Percentiles rank a stretch among this genome's conserved stretches.
These are phyloP conservation scores for Begonia loranthoides DNA, from an alignment of 306 rosid species.

Conservation along the genomic window DNA sequence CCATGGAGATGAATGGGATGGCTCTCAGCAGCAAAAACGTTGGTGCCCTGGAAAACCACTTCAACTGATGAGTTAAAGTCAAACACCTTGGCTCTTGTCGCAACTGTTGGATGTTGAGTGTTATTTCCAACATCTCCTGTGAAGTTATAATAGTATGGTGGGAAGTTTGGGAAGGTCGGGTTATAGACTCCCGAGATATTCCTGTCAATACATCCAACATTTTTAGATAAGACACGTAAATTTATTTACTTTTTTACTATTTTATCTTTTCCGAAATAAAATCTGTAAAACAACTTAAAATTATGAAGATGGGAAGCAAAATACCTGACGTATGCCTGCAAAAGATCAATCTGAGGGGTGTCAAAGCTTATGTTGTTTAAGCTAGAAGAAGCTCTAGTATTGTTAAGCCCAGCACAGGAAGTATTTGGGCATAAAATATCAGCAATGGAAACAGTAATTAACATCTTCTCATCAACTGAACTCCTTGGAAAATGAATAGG, in stretches of 20 bases:
- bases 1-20: slow-evolving; percentile 47
- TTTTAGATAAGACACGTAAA: too few species aligned
- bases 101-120: slow-evolving; percentile 10
- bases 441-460: slow-evolving; percentile 18
- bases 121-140: slow-evolving; percentile 20
- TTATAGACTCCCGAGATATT: slow-evolving; percentile 12
- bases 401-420: slow-evolving; percentile 14
- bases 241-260: too few species aligned
- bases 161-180: slow-evolving; percentile 16
- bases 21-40: slow-evolving; percentile 19
- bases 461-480: slow-evolving; percentile 8
- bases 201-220: background rate
- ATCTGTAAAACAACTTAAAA: too few species aligned
- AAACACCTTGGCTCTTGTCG: slow-evolving; percentile 13
- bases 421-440: slow-evolving; percentile 11
- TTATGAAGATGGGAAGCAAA: too few species aligned
- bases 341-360: slow-evolving; percentile 9
- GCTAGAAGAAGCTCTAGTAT: slow-evolving; percentile 11
- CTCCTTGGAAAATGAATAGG: slow-evolving; percentile 16
- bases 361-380: slow-evolving; percentile 25
- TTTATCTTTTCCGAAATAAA: too few species aligned
- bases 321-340: slow-evolving; percentile 26
- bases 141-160: slow-evolving; percentile 19
- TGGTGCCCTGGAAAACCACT: slow-evolving; percentile 33
- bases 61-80: slow-evolving; percentile 23